Base-by-base conservation (phyloP, 768 basidiomycete species). In the Lactifluus volemus region DNA sequence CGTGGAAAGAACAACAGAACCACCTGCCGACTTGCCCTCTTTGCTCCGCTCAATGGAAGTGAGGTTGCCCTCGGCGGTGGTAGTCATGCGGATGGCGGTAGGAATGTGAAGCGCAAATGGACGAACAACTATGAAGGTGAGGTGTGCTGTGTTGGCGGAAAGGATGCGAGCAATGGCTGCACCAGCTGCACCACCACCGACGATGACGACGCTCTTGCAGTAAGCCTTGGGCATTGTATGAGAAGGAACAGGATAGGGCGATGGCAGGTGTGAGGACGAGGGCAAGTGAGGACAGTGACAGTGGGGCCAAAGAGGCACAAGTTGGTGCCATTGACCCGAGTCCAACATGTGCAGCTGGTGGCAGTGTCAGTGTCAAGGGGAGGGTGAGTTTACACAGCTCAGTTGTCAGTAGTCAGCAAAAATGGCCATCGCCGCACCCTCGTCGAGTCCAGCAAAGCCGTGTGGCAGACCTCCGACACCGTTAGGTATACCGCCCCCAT, bases 391-490 rank as follows among this genome's bases (percentile, higher is more conserved):
- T n/a, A n/a, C n/a, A n/a, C n/a, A 89, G 53, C 91, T 91, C 69
- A 92, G 81, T 65, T 89, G 85, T 53, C 91, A 84, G 75, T 89
- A 94, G 73, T 91, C 89, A 67, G 89, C 88, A 67, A 88, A 89
- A 67, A 92, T 88, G 61, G 87, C 85, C 78, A 91, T 78, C 36
- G 88, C 86, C 0, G 85, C 79, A 5, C 83, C 73, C 68, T 89
- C 88, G 69, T 87, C 86, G 68, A 86, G 75, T 17, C 65, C 65
- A 1, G 64, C 65, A 39, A 66, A 66, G 36, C 59, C 60, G 38
- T 63, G 65, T 17, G 60, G 63, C 41, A 55, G 25, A 45, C 63
- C 54, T 11, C 53, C 59, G 53, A 61, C 15, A 15, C 39, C 80
- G 79, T 44, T 61, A 17, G 44, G 14, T 11, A 63, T 77, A 47